These are phyloP conservation scores for Corniculantispora saksenae DNA, from an alignment of 2,329 filamentous ascomycete genomes.

Conservation along the genomic window DNA sequence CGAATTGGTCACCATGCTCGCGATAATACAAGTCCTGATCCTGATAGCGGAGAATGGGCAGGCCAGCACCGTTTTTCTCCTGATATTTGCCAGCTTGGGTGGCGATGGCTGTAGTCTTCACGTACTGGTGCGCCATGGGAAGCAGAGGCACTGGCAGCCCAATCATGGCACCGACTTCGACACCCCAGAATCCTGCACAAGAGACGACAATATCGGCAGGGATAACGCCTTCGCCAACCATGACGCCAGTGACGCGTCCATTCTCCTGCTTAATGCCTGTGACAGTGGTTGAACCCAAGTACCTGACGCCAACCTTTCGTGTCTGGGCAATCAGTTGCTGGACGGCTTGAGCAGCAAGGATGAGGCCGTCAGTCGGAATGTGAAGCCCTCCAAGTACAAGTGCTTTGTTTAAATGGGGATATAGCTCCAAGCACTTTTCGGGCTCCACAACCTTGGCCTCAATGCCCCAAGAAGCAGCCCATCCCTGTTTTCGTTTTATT, in stretches of 20 bases:
- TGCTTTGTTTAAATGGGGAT: slow-evolving; percentile 55
- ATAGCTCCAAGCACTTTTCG: slow-evolving; percentile 54
- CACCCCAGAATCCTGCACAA: slow-evolving; percentile 67
- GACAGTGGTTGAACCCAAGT: slow-evolving; percentile 57
- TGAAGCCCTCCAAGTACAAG: slow-evolving; percentile 59
- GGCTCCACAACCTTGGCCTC: slow-evolving; percentile 52
- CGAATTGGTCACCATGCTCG: slow-evolving; percentile 62
- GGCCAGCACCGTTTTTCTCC: slow-evolving; percentile 47
- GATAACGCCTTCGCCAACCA: slow-evolving; percentile 48
- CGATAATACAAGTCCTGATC: slow-evolving; percentile 66
- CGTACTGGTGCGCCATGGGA: slow-evolving; percentile 65
- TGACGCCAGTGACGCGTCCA: slow-evolving; percentile 57
- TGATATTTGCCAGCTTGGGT: slow-evolving; percentile 38
- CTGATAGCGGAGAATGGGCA: slow-evolving; percentile 63
- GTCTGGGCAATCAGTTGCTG: slow-evolving; percentile 62
- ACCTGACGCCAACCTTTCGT: slow-evolving; percentile 56
- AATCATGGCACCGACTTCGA: slow-evolving; percentile 64
- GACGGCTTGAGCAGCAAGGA: slow-evolving; percentile 61
- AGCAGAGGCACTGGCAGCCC: slow-evolving; percentile 58
- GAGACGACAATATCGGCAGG: slow-evolving; percentile 62
- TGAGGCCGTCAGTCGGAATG: slow-evolving; percentile 62
- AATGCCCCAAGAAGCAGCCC: slow-evolving; percentile 62
- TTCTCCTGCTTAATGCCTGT: slow-evolving; percentile 54
- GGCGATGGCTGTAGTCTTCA: slow-evolving; percentile 58
- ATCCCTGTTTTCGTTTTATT: slow-evolving; percentile 63